Conservation (phyloP, 2,329 filamentous ascomycete species). For the Fusarium sp. region DNA sequence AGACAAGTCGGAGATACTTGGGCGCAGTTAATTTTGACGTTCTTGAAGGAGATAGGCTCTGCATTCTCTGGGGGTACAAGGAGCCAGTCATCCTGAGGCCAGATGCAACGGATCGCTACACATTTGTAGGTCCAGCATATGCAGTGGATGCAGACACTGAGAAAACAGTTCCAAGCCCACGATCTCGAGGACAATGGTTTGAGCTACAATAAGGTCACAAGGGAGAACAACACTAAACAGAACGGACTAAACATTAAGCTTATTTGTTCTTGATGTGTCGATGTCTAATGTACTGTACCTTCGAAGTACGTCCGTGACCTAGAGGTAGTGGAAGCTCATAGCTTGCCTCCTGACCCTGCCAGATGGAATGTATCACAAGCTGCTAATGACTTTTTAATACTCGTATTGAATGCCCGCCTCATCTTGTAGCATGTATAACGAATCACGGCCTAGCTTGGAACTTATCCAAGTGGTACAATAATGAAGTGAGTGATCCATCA, state of each 20-base stretch:
- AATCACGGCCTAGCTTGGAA: not conserved
- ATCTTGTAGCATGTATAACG: not conserved
- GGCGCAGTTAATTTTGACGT: not conserved
- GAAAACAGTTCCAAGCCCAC: not conserved
- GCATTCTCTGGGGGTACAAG: not conserved
- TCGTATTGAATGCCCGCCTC: not conserved
- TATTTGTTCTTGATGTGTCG: not conserved
- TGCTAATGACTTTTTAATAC: not conserved
- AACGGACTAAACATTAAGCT: not conserved
- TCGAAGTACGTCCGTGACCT: not conserved
- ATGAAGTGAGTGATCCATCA: constrained; percentile 17
- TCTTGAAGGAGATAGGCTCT: not conserved
- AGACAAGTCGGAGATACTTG: not conserved
- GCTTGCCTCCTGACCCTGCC: not conserved
- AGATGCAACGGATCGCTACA: not conserved
- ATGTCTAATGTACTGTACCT: too few relatives aligned
- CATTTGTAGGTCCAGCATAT: not conserved
- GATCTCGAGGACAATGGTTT: not conserved
- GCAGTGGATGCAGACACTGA: not conserved
- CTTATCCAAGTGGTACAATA: not conserved
- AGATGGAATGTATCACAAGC: not conserved
- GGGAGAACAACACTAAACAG: not conserved
- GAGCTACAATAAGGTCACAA: not conserved
- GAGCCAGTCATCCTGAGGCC: constrained; percentile 1
- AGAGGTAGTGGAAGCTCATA: not conserved